A percentile compares a stretch with the other conserved stretches of the same genome.
Evolutionary conservation across 306 rosid genomes (phyloP).

Genomic region (Comarum palustre): DNA sequence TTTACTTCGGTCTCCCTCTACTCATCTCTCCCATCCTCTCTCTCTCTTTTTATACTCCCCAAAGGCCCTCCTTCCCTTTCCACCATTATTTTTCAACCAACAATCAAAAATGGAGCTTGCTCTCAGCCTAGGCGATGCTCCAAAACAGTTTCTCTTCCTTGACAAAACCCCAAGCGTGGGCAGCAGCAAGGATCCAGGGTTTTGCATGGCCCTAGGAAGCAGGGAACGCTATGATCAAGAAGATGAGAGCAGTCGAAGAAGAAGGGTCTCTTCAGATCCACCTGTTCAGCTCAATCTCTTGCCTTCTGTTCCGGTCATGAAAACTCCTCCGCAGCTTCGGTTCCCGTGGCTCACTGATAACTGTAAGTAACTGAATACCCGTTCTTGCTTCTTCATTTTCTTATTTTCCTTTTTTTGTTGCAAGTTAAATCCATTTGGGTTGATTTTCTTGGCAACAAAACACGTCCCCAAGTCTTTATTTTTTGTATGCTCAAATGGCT

Average conservation of each 20-base stretch:
- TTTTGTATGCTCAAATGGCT: not conserved
- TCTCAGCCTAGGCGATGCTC: constrained; percentile 70
- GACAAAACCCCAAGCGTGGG: constrained; percentile 34
- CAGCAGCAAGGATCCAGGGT: constrained; percentile 37
- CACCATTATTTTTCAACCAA: not conserved
- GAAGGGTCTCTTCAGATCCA: constrained; percentile 49
- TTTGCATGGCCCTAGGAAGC: constrained; percentile 51
- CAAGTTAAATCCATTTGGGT: not conserved
- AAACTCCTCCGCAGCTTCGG: constrained; percentile 35
- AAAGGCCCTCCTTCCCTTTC: not conserved
- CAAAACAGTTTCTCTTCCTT: constrained; percentile 49
- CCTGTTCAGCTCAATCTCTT: constrained; percentile 83
- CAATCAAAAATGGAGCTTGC: constrained; percentile 63
- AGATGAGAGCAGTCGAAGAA: not conserved
- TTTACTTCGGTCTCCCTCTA: not conserved
- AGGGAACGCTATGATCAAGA: constrained; percentile 17
- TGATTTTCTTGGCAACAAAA: not conserved
- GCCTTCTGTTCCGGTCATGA: constrained; percentile 59
- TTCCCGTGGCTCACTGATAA: constrained; percentile 69
- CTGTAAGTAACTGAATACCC: constrained; percentile 38
- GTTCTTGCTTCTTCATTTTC: not conserved
- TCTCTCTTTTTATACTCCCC: constrained; percentile 25
- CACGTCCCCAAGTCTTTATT: not conserved
- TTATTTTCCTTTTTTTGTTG: not conserved
- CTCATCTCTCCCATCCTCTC: not conserved